Base-by-base conservation (phyloP, 179 eudicot genomes). In the Vitellaria paradoxa region DNA sequence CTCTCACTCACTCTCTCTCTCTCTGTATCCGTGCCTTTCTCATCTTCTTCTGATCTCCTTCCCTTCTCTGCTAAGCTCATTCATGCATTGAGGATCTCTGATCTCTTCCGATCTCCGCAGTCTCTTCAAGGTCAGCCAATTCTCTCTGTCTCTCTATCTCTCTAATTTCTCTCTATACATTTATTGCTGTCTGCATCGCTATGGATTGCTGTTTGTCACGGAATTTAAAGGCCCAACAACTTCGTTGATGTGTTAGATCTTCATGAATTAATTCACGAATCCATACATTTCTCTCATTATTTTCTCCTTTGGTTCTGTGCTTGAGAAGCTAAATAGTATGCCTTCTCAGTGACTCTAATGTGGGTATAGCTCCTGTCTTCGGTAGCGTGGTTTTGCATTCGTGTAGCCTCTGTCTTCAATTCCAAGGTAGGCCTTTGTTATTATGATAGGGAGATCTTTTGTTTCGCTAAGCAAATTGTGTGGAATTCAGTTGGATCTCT, bases 51-150 rank as follows among this genome's bases (percentile, higher is more conserved):
- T 10, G 4, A 56, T 42, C 52, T 9, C 49, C 55, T 64, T 60
- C 88, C 70, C 85, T 84, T 84, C 66, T 77, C 68, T 74, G 61
- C 81, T 82, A 77, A 80, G 86, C 57, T 65, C 52, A 42, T 47
- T 71, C 26, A 73, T 74, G 82, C 79, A 50, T 67, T 77, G 71
- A 73, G 76, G 79, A 83, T 75, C 73, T 73, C 70, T 67, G 74
- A 83, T 77, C 78, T 73, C 73, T 75, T 76, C 80, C 84, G 37
- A 52, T 57, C 57, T 12, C 14, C 77, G 64, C 79, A 45, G 73
- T 79, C 83, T 77, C 75, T 65, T 15, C 79, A 18, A 76, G 80
- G 83, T 86, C 73, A 53, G 60, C 64, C 15, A 24, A 18, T 18
- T 21, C 17, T 40, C 66, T 73, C 70, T 52, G 72, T 74, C 56